phyloP scores from a whole-genome alignment of 2,329 filamentous ascomycete species.

The Penicillium sclerotiorum region DNA sequence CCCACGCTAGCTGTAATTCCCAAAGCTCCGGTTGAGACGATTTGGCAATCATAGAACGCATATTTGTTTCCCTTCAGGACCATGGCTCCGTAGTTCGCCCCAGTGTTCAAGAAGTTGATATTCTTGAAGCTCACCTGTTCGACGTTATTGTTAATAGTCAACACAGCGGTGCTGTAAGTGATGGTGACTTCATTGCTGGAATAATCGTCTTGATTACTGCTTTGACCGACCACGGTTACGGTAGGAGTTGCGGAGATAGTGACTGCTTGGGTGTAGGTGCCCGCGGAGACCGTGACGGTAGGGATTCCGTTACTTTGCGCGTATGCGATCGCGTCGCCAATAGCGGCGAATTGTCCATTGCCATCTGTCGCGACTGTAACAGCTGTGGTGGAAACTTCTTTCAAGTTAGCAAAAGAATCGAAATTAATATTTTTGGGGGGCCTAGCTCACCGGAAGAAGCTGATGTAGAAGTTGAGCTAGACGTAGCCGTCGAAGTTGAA shows the following conservation, averaged over 20 bases:
- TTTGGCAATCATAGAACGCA: constrained; percentile 49
- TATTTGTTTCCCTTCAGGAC: constrained; percentile 44
- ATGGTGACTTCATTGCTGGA: constrained; percentile 44
- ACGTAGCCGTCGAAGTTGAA: not conserved
- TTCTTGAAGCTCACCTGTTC: constrained; percentile 42
- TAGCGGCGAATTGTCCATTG: constrained; percentile 49
- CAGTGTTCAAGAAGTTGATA: constrained; percentile 39
- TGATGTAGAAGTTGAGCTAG: not conserved
- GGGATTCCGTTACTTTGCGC: constrained; percentile 46
- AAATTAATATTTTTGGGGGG: not conserved
- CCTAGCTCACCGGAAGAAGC: not conserved
- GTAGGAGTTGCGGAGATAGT: constrained; percentile 44
- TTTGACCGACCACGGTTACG: constrained; percentile 47
- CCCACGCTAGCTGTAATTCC: constrained; percentile 34
- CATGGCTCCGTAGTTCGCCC: constrained; percentile 25
- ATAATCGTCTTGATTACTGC: constrained; percentile 32
- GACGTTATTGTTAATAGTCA: constrained; percentile 35
- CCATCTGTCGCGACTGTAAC: constrained; percentile 51
- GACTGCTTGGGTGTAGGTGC: constrained; percentile 49
- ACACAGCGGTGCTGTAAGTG: constrained; percentile 24
- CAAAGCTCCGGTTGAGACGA: constrained; percentile 42
- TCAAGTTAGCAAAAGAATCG: not conserved
- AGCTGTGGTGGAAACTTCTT: constrained; percentile 20
- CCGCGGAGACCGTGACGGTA: constrained; percentile 49
- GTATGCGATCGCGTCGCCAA: constrained; percentile 48